Percentiles rank a stretch among this genome's conserved stretches.
phyloP scores from a whole-genome alignment of 2,329 filamentous ascomycete genomes.

The Dactylellina sp. region DNA sequence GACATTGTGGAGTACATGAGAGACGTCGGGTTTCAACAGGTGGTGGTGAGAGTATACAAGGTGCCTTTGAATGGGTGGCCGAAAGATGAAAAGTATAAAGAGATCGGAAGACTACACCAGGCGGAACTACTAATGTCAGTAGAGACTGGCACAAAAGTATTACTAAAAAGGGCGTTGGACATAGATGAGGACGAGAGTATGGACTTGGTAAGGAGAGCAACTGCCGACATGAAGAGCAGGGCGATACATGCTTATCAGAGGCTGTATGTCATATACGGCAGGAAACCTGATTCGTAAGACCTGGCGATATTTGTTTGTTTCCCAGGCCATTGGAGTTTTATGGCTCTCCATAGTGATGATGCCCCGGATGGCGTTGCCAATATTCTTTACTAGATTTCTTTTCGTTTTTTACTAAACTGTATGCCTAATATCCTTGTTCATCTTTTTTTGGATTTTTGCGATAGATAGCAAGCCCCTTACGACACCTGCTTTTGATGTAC shows the following conservation, averaged over 20 bases:
- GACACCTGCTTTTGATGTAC: slow-evolving; percentile 26
- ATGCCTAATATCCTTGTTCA: not conserved
- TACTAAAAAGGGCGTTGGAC: slow-evolving; percentile 46
- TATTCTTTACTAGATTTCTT: slow-evolving; percentile 13
- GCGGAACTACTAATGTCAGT: slow-evolving; percentile 49
- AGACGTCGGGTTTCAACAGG: slow-evolving; percentile 62
- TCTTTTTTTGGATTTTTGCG: slow-evolving; percentile 3
- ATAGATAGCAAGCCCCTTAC: not conserved
- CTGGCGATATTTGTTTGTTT: slow-evolving; percentile 18
- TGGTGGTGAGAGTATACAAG: slow-evolving; percentile 61
- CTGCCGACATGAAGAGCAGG: slow-evolving; percentile 48
- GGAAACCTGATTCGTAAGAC: slow-evolving; percentile 41
- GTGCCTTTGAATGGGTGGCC: slow-evolving; percentile 62
- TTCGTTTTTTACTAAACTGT: slow-evolving; percentile 24
- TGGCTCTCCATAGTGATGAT: slow-evolving; percentile 5
- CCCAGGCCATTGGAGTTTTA: not conserved
- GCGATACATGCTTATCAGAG: slow-evolving; percentile 55
- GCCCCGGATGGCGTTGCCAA: slow-evolving; percentile 40
- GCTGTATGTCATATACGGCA: slow-evolving; percentile 52
- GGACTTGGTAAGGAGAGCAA: slow-evolving; percentile 42
- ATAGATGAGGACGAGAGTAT: slow-evolving; percentile 54
- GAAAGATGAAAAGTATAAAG: slow-evolving; percentile 61
- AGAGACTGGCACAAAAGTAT: slow-evolving; percentile 44
- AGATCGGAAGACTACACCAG: slow-evolving; percentile 59
- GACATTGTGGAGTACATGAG: slow-evolving; percentile 61